Conservation (phyloP, 2,329 filamentous ascomycete species). For the Aspergillus quadrilineatus region DNA sequence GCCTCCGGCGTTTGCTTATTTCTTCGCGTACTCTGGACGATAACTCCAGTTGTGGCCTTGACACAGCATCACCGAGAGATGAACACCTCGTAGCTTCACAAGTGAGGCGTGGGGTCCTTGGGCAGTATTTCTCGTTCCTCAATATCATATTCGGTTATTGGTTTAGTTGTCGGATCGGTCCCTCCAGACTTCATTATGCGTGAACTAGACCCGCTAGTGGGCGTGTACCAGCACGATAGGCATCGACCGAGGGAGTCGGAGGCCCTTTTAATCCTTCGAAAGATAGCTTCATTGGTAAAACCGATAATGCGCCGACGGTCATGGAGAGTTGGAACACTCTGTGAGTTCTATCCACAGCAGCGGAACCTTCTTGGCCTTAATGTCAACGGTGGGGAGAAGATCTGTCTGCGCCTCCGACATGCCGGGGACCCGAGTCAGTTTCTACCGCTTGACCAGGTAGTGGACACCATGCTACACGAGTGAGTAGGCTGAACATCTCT, state of each 20-base stretch:
- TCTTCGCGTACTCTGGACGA: neutral
- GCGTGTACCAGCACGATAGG: conserved; percentile 55
- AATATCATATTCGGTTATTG: no score
- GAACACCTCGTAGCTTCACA: neutral
- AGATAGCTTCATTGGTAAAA: conserved; percentile 84
- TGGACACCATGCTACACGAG: conserved; percentile 94
- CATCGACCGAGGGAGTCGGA: conserved; percentile 50
- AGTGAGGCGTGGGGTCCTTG: neutral
- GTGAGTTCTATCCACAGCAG: conserved; percentile 81
- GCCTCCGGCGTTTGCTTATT: neutral
- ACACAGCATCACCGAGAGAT: neutral
- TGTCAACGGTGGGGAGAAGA: conserved; percentile 71
- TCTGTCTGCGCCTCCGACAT: conserved; percentile 79
- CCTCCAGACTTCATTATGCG: conserved; percentile 29
- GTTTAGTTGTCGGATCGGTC: no score
- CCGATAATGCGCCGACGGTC: conserved; percentile 86
- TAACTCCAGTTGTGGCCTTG: neutral
- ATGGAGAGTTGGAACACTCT: conserved; percentile 76
- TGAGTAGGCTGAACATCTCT: conserved; percentile 29
- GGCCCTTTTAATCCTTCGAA: conserved; percentile 64
- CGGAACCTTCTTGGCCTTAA: conserved; percentile 78
- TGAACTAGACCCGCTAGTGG: conserved; percentile 50
- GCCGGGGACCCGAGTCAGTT: conserved; percentile 73
- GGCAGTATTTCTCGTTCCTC: neutral
- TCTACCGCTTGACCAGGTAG: conserved; percentile 72